These are phyloP conservation scores for Penicillium cataractarum DNA, from an alignment of 495 filamentous ascomycete species.

Conservation along the genomic window DNA sequence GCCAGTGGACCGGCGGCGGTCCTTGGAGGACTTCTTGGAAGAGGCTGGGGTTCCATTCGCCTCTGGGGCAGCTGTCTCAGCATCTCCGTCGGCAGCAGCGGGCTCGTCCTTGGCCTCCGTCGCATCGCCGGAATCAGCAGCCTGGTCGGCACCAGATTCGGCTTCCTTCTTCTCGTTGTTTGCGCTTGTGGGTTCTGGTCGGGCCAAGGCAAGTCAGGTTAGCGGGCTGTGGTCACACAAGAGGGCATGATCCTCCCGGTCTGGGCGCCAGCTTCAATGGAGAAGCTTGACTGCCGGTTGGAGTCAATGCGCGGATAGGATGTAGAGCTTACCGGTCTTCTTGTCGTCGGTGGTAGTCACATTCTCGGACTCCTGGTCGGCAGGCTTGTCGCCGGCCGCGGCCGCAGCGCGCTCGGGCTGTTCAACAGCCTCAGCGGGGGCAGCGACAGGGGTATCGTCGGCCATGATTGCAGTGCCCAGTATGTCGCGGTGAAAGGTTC, in stretches of 20 bases:
- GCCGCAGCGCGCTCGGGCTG: conserved; percentile 39
- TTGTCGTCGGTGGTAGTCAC: conserved; percentile 38
- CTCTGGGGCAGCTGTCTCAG: conserved; percentile 32
- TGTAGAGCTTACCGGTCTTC: conserved; percentile 36
- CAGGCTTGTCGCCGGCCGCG: conserved; percentile 33
- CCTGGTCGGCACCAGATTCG: conserved; percentile 32
- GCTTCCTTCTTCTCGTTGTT: conserved; percentile 39
- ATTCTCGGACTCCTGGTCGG: conserved; percentile 37
- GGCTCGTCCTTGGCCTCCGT: conserved; percentile 41
- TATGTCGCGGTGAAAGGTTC: conserved; percentile 10
- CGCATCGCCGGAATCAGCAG: conserved; percentile 29
- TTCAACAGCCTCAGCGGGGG: conserved; percentile 39
- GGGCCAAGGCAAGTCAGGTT: conserved; percentile 19
- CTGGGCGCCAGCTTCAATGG: conserved; percentile 4
- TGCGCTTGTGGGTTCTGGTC: conserved; percentile 29
- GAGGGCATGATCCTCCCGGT: conserved; percentile 4
- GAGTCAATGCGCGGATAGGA: not conserved
- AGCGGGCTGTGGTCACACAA: conserved; percentile 35
- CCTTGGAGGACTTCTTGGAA: conserved; percentile 51
- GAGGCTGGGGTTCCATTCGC: conserved; percentile 52
- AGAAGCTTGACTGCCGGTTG: conserved; percentile 3
- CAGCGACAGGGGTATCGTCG: conserved; percentile 44
- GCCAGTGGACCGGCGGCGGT: conserved; percentile 69
- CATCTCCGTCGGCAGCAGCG: conserved; percentile 31
- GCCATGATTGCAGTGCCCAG: conserved; percentile 41